A percentile compares a stretch with the other conserved stretches of the same genome.
Evolutionary conservation across 805 yeast genomes (phyloP).

Genomic region (Kodamaea kaohsiungensis): DNA sequence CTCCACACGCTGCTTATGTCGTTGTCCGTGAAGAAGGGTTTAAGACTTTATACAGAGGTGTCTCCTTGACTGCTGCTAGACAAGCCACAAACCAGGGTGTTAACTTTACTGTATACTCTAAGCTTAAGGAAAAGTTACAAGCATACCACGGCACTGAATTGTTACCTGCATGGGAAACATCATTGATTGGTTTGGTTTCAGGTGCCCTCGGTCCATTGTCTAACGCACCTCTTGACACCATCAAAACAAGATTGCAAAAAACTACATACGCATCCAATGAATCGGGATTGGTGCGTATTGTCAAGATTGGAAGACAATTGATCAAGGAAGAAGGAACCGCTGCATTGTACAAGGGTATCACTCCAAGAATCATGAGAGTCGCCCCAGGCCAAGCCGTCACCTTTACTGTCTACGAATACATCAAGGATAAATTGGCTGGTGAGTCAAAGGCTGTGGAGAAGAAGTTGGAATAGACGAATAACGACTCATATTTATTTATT

Average conservation of each 20-base stretch:
- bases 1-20: slow-evolving; percentile 84
- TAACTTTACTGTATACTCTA: slow-evolving; percentile 92
- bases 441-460: slow-evolving; percentile 14
- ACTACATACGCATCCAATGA: slow-evolving; percentile 69
- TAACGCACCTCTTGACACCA: slow-evolving; percentile 96
- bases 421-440: slow-evolving; percentile 60
- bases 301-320: slow-evolving; percentile 76
- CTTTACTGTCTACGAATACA: slow-evolving; percentile 92
- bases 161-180: slow-evolving; percentile 93
- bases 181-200: slow-evolving; percentile 83
- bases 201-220: slow-evolving; percentile 98
- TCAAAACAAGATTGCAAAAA: slow-evolving; percentile 94
- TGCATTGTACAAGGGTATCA: slow-evolving; percentile 88
- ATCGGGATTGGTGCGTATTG: slow-evolving; percentile 75
- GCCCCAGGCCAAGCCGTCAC: slow-evolving; percentile 99
- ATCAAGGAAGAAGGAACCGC: slow-evolving; percentile 80
- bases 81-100: slow-evolving; percentile 99
- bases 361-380: slow-evolving; percentile 98
- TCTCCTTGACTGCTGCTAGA: slow-evolving; percentile 92
- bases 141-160: slow-evolving; percentile 56
- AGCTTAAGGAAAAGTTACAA: slow-evolving; percentile 70
- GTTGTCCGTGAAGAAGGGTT: slow-evolving; percentile 91
- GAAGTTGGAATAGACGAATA: slow-evolving; percentile 18
- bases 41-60: slow-evolving; percentile 89
- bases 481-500: neutral